phyloP scores from a whole-genome alignment of 805 yeast species.

The Saccharomycopsis capsularis region DNA sequence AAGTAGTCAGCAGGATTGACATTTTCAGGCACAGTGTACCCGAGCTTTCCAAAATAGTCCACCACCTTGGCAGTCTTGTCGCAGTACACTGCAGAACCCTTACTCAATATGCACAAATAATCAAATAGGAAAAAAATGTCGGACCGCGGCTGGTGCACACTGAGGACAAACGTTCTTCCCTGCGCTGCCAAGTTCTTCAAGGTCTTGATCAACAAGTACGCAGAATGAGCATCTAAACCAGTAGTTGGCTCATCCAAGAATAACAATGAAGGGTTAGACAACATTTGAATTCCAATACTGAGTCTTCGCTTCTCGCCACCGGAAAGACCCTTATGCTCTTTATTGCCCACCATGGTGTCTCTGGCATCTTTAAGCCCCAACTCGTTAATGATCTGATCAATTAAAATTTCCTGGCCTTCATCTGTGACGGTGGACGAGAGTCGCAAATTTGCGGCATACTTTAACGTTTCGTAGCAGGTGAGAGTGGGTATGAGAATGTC shows the following conservation, averaged over 20 bases:
- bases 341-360: constrained; percentile 51
- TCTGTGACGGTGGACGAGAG: constrained; percentile 41
- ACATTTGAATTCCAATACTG: constrained; percentile 69
- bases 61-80: constrained; percentile 41
- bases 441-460: constrained; percentile 65
- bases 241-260: constrained; percentile 88
- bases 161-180: constrained; percentile 67
- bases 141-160: constrained; percentile 79
- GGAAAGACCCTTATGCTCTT: constrained; percentile 48
- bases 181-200: constrained; percentile 50
- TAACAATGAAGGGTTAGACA: constrained; percentile 67
- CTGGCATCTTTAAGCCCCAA: constrained; percentile 61
- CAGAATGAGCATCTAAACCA: constrained; percentile 75
- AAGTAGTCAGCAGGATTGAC: constrained; percentile 58
- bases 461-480: constrained; percentile 64
- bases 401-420: constrained; percentile 40
- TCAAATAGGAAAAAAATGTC: constrained; percentile 70
- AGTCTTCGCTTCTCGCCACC: constrained; percentile 83
- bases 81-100: constrained; percentile 48
- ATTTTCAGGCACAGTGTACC: constrained; percentile 38
- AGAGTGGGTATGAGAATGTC: constrained; percentile 67
- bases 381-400: constrained; percentile 54
- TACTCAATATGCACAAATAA: constrained; percentile 57
- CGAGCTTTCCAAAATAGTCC: constrained; percentile 43
- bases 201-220: constrained; percentile 54